These are phyloP conservation scores for Cymodocea nodosa DNA, from an alignment of 116 monocot species.

Conservation along the genomic window DNA sequence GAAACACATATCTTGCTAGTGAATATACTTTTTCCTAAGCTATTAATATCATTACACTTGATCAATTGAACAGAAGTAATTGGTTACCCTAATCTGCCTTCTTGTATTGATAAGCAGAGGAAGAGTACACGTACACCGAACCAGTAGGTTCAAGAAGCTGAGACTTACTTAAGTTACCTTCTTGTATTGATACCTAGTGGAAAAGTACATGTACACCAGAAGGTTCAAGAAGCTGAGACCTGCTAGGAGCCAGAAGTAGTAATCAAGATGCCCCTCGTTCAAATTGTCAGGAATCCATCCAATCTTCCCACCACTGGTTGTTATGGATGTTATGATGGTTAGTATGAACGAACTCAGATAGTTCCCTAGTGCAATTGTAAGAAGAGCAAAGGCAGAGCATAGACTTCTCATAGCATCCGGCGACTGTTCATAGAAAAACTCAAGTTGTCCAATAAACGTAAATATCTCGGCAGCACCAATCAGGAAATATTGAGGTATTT, in stretches of 20 bases:
- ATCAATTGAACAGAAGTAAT: too few relatives aligned
- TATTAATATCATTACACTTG: too few relatives aligned
- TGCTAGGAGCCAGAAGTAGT: slow-evolving; percentile 35
- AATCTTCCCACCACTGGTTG: slow-evolving; percentile 14
- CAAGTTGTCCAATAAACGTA: slow-evolving; percentile 28
- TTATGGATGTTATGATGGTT: slow-evolving; percentile 14
- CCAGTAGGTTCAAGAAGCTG: slow-evolving; percentile 21
- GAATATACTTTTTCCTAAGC: too few relatives aligned
- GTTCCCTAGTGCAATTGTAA: slow-evolving; percentile 27
- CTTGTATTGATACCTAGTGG: slow-evolving; percentile 26
- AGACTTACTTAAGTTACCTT: slow-evolving; percentile 4
- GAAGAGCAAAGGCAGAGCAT: slow-evolving; percentile 18
- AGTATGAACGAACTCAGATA: slow-evolving; percentile 32
- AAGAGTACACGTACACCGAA: slow-evolving; percentile 15
- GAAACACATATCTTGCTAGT: too few relatives aligned
- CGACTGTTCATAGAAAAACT: slow-evolving; percentile 41
- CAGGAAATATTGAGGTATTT: slow-evolving; percentile 38
- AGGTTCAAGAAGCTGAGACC: slow-evolving; percentile 25
- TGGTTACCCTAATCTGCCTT: not conserved
- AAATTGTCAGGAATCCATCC: slow-evolving; percentile 39
- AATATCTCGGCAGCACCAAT: slow-evolving; percentile 31
- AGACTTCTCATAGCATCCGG: slow-evolving; percentile 40
- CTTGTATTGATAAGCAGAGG: slow-evolving; percentile 26
- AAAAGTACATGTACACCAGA: slow-evolving; percentile 13
- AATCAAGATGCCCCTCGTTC: slow-evolving; percentile 37